phyloP scores from a whole-genome alignment of 495 filamentous ascomycete genomes.

The Podospora pseudoanserina region DNA sequence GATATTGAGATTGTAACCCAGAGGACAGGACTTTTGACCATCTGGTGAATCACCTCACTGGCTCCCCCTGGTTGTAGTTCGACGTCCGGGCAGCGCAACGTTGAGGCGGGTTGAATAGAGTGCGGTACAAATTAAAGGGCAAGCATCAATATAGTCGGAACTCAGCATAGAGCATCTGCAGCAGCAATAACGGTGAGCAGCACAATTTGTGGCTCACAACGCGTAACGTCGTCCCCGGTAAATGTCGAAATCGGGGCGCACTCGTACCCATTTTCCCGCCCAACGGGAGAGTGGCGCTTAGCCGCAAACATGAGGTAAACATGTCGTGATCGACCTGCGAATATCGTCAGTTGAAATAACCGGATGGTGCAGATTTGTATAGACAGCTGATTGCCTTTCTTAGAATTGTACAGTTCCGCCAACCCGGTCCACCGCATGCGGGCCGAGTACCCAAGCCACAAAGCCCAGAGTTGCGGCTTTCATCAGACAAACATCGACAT shows the following conservation, averaged over 20 bases:
- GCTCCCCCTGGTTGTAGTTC: slow-evolving; percentile 1
- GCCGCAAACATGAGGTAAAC: no score
- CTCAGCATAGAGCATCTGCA: not conserved
- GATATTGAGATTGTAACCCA: slow-evolving; percentile 8
- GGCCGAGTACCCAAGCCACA: slow-evolving; percentile 1
- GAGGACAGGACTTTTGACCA: not conserved
- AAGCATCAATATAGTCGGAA: slow-evolving; percentile 12
- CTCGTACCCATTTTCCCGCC: not conserved
- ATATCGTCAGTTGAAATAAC: slow-evolving; percentile 12
- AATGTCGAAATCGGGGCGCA: not conserved
- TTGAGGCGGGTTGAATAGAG: slow-evolving; percentile 3
- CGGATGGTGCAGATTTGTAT: slow-evolving; percentile 5
- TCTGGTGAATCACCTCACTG: not conserved
- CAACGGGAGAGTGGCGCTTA: slow-evolving; percentile 5
- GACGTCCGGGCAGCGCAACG: not conserved
- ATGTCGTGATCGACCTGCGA: slow-evolving; percentile 6
- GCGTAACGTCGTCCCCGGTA: slow-evolving; percentile 12
- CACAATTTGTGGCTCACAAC: slow-evolving; percentile 1
- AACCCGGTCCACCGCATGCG: slow-evolving; percentile 7
- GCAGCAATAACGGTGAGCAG: not conserved
- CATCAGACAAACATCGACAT: not conserved
- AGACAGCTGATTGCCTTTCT: slow-evolving; percentile 2
- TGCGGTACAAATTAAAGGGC: slow-evolving; percentile 1
- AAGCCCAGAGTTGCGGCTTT: slow-evolving; percentile 2
- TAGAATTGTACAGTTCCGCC: slow-evolving; percentile 7